Percentiles rank a stretch among this genome's conserved stretches.
Evolutionary conservation across 306 rosid genomes (phyloP).

Genomic region (Trifolium repens): DNA sequence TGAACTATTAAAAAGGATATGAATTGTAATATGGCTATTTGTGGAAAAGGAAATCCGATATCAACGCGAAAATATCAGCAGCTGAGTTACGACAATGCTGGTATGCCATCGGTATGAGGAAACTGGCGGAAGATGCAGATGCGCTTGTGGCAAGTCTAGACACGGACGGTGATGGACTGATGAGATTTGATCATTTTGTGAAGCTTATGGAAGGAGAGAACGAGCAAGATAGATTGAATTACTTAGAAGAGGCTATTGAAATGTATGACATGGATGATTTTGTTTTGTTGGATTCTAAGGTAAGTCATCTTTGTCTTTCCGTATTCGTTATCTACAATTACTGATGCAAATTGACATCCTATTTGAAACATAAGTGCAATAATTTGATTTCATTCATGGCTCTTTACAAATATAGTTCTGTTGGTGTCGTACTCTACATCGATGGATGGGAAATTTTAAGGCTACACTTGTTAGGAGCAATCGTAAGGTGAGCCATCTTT

Average conservation of each 20-base stretch:
- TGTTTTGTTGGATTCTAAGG: too few species aligned
- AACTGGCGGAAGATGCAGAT: conserved; percentile 51
- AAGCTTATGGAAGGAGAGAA: conserved; percentile 65
- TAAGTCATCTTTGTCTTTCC: too few species aligned
- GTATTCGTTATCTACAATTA: too few species aligned
- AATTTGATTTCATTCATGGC: too few species aligned
- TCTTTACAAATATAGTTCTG: too few species aligned
- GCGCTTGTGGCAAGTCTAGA: conserved; percentile 53
- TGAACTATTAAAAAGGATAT: background rate
- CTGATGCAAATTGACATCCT: too few species aligned
- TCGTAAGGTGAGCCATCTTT: too few species aligned
- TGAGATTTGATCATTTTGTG: conserved; percentile 68
- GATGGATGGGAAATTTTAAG: too few species aligned
- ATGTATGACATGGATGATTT: conserved; percentile 70
- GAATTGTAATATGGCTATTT: background rate
- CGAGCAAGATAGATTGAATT: conserved; percentile 67
- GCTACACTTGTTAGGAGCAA: too few species aligned
- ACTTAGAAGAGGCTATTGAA: conserved; percentile 65
- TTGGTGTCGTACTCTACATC: too few species aligned
- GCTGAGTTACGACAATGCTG: conserved; percentile 63
- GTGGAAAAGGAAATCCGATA: conserved; percentile 56
- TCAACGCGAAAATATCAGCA: conserved; percentile 58
- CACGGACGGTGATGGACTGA: conserved; percentile 59
- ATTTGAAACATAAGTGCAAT: too few species aligned
- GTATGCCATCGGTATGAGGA: conserved; percentile 52